Evolutionary conservation across 129 eudicot genomes (phyloP), one percentile per base, ranked within the genome.

Genomic region (Mikania micrantha): DNA sequence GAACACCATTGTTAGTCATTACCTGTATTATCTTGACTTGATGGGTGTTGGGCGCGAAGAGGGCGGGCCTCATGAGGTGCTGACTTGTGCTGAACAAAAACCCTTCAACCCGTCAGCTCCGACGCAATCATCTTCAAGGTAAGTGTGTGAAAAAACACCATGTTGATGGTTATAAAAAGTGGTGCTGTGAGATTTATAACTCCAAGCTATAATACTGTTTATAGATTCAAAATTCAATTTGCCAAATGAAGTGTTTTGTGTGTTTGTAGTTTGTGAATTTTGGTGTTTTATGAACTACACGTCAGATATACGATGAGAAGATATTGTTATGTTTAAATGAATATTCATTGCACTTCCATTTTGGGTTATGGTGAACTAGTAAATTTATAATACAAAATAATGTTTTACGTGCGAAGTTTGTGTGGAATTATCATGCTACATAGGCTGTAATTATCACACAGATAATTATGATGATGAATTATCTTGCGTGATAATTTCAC

Each of bases 1-100:
- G 96, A 93, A 84, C 74, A 74, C 54, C 75, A 73, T 88, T 22
- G 71, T 85, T 32, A 86, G 92, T 40, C 98, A 88, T 64, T 93
- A 93, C 78, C 81, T 66, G 41, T 69, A 88, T 64, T 93, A 93
- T 82, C 90, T 86, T 45, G 96, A 93, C 77, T 76, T 88, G 80
- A 67, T 88, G 89, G 98, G 98, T 4, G 84, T 93, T 21, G 96
- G 98, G 0, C 82, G 96, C 9, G 98, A 88, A 60, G 80, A 78
- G 60, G 96, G 80, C 0, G 98, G 95, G 21, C 64, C 95, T 17
- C 75, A 88, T 31, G 98, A 88, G 4, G 85, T 80, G 45, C 92
- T 93, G 73, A 61, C 84, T 9, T 87, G 79, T 58, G 74, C 74
- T 0, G 79, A 75, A 32, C 79, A 75, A 44, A 22, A 57, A 36